Evolutionary conservation across 2,329 filamentous ascomycete species (phyloP), one percentile per base, ranked within the genome.

Genomic region (Pseudocercospora crystallina): DNA sequence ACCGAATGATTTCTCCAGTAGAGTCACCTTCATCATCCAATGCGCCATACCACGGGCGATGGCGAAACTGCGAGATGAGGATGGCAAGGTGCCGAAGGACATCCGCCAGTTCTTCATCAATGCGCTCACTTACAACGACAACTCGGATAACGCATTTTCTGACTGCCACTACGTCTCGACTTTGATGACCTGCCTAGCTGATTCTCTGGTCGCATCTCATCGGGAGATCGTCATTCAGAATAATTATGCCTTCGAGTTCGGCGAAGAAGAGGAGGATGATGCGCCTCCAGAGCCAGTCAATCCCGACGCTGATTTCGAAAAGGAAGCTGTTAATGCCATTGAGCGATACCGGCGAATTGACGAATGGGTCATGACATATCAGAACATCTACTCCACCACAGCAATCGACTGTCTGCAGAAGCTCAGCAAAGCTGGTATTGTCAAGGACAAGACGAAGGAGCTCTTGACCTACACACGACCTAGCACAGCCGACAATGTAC

Each of bases 101-200:
- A 90, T 90, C 5, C 88, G 91, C 50, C 81, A 82, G 34, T 95
- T 96, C 68, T 81, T 99, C 41, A 81, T 95, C 15, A 90, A 96
- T 61, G 88, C 95, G 65, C 76, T 99, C 31, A 86, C 88, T 42
- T 92, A 90, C 73, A 99, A 99, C 66, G 91, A 99, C 71, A 99
- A 99, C 66, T 85, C 87, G 2, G 86, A 88, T 53, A 99, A 99
- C 62, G 76, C 75, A 43, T 95, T 83, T 65, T 96, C 91, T 5
- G 95, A 99, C 64, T 86, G 91, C 56, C 85, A 89, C 63, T 99
- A 96, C 66, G 83, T 99, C 47, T 84, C 90, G 7, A 87, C 80
- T 15, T 77, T 99, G 17, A 87, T 99, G 75, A 74, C 70, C 33
- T 81, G 81, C 34, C 69, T 87, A 5, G 77, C 80, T 5, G 74